Base-by-base conservation (phyloP, 2,329 filamentous ascomycete species). In the Colletotrichum gloeosporioides region DNA sequence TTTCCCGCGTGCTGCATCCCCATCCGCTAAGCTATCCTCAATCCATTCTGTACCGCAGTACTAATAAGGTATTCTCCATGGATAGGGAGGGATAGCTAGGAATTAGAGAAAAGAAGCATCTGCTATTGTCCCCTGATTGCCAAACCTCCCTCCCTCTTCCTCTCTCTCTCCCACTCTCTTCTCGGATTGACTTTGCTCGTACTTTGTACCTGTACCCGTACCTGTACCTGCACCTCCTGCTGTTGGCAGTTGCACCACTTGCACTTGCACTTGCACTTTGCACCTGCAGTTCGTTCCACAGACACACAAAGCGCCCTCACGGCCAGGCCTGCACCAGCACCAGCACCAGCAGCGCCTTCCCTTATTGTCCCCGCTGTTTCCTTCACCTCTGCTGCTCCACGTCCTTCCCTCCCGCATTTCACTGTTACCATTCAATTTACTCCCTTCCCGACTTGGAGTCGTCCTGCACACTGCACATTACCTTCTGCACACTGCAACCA, bases 1-100 rank as follows among this genome's bases (percentile, higher is more conserved):
- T 77, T 77, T 77, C 75, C 75, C 55, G 12, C 53, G 59, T 62
- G 57, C 71, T 65, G 71, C 61, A 55, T 59, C 57, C 59, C 57
- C 59, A 49, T 66, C 64, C 55, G n/a, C 29, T 32, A n/a, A 22
- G 29, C 18, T 36, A 49, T 31, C 18, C 29, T 31, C 27, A 73
- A 36, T 72, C 31, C 69, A 64, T n/a, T 49, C 27, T 34, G n/a
- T 22, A 63, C 31, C 29, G 44, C 22, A 55, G 25, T 29, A 39
- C 16, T 18, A 25, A 10, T 39, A 67, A 59, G 22, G 13, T 29
- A 25, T 25, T 59, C 61, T 63, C 61, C 27, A 32, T 63, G 27
- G 27, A 63, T 49, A 49, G 44, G 44, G 18, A 59, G 55, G 27
- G 55, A 61, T 61, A 61, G 15, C 25, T 61, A 16, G 57, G 29